Conservation (phyloP, 441 rosid species). For the Breynia disticha region DNA sequence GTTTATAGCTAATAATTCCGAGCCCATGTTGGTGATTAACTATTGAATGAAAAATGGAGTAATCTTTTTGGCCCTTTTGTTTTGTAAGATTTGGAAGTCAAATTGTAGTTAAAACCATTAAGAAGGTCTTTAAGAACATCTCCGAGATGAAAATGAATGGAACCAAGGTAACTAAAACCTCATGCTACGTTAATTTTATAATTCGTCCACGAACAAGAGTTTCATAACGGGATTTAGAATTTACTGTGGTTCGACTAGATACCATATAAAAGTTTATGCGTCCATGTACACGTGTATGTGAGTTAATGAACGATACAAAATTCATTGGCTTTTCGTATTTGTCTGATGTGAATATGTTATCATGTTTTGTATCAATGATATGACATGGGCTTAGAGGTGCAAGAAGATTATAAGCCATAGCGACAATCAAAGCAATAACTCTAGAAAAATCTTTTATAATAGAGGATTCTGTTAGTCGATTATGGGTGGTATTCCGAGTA, state of each 20-base stretch:
- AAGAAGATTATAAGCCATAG: conserved; percentile 61
- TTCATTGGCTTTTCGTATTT: too few species aligned
- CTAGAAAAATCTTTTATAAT: too few species aligned
- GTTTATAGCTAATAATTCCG: conserved; percentile 57
- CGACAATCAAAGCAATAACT: conserved; percentile 56
- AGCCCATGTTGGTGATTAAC: conserved; percentile 62
- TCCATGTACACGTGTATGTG: too few species aligned
- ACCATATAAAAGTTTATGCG: too few species aligned
- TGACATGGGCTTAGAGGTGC: conserved; percentile 67
- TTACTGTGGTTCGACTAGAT: too few species aligned
- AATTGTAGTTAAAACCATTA: conserved; percentile 61
- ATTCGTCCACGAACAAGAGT: too few species aligned
- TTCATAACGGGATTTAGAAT: too few species aligned
- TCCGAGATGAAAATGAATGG: conserved; percentile 66
- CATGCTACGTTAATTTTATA: neutral
- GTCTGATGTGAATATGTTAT: neutral
- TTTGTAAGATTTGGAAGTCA: conserved; percentile 61
- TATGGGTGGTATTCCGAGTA: too few species aligned
- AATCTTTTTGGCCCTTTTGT: conserved; percentile 43
- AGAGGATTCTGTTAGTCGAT: too few species aligned
- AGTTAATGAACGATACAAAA: too few species aligned
- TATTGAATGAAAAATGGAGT: conserved; percentile 68
- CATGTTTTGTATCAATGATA: conserved; percentile 38
- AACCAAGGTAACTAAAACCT: conserved; percentile 38
- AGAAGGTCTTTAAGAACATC: conserved; percentile 53